A percentile compares a stretch with the other conserved stretches of the same genome.
phyloP scores from a whole-genome alignment of 2,329 filamentous ascomycete species.

The Fusarium solani-melongenae region DNA sequence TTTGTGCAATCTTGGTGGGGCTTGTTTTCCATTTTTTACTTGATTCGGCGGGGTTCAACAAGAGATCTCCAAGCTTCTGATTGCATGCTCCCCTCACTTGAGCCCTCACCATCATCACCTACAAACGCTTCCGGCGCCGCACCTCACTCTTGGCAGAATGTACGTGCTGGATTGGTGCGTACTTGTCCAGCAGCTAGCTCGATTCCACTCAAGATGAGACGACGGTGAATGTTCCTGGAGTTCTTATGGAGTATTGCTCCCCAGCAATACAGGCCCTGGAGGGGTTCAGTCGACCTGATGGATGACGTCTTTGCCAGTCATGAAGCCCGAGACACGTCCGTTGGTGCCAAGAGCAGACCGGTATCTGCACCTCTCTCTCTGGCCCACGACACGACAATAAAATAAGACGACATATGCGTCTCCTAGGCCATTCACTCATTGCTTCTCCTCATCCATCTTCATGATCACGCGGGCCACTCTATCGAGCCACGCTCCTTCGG shows the following conservation, averaged over 20 bases:
- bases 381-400: neutral
- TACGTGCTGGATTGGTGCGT: slow-evolving; percentile 2
- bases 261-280: neutral
- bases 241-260: neutral
- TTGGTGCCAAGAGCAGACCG: neutral
- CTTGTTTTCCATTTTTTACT: neutral
- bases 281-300: neutral
- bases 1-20: slow-evolving; percentile 22
- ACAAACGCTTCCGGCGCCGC: slow-evolving; percentile 2
- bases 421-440: neutral
- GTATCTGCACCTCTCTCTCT: neutral
- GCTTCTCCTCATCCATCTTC: slow-evolving; percentile 3
- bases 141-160: slow-evolving; percentile 18
- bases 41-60: slow-evolving; percentile 23
- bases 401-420: slow-evolving; percentile 8
- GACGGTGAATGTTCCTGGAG: neutral
- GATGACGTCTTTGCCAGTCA: neutral
- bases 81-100: slow-evolving; percentile 18
- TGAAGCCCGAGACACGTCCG: neutral
- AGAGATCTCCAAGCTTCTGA: slow-evolving; percentile 21
- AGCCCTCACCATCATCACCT: slow-evolving; percentile 5
- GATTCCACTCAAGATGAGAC: neutral
- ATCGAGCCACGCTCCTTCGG: slow-evolving; percentile 19
- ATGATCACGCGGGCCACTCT: slow-evolving; percentile 1
- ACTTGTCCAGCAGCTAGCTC: neutral